These are phyloP conservation scores for Pseudogymnoascus sp. DNA, from an alignment of 2,329 filamentous ascomycete species.

Conservation along the genomic window DNA sequence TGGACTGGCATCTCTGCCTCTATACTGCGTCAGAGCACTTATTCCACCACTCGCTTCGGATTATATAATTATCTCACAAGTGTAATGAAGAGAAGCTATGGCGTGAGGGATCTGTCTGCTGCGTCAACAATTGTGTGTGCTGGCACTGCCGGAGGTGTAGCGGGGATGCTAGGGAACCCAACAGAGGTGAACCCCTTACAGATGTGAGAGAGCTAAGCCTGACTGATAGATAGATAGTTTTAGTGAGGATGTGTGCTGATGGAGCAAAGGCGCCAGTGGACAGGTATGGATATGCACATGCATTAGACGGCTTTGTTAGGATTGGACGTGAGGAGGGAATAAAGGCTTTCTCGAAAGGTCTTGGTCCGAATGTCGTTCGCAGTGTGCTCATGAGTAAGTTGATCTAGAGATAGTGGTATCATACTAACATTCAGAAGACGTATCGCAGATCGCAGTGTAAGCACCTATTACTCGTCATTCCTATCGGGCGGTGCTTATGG, in stretches of 20 bases:
- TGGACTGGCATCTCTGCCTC: conserved; percentile 38
- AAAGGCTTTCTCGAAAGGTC: conserved; percentile 31
- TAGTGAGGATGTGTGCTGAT: conserved; percentile 39
- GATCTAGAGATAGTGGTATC: background rate
- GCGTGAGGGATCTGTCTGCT: conserved; percentile 26
- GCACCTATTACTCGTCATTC: background rate
- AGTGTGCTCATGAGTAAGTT: conserved; percentile 38
- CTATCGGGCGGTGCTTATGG: background rate
- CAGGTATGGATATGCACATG: conserved; percentile 33
- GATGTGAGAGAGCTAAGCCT: background rate
- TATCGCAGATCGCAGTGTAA: conserved; percentile 37
- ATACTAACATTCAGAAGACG: conserved; percentile 25
- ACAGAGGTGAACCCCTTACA: conserved; percentile 27
- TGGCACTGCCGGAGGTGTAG: conserved; percentile 33
- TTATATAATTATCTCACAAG: conserved; percentile 32
- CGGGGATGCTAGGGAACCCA: conserved; percentile 38
- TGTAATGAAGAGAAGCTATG: conserved; percentile 22
- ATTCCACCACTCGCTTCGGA: conserved; percentile 37
- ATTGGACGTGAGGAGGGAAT: conserved; percentile 33
- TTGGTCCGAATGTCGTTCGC: conserved; percentile 33
- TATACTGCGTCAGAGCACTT: conserved; percentile 36
- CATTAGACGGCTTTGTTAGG: conserved; percentile 28
- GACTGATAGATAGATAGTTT: conserved; percentile 25
- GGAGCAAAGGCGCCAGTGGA: conserved; percentile 31
- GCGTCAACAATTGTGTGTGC: conserved; percentile 32